Evolutionary conservation across 75 land plant species (phyloP).

Genomic region (Pinus tabuliformis): DNA sequence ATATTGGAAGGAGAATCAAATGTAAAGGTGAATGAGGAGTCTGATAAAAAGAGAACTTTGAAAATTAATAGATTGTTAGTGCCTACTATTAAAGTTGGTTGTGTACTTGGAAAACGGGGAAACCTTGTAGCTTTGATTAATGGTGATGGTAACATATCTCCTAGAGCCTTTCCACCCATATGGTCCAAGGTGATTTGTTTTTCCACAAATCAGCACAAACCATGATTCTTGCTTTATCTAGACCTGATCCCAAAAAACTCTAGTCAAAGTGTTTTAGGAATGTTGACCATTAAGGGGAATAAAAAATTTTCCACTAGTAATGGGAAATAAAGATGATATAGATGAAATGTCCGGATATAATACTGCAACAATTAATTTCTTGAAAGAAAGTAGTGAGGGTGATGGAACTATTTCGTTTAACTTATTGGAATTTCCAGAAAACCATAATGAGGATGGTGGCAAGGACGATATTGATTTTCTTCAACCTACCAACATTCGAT

Average conservation of each 20-base stretch:
- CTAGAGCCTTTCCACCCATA: conserved; percentile 73
- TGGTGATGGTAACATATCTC: conserved; percentile 49
- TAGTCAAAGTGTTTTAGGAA: conserved; percentile 83
- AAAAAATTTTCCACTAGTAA: conserved; percentile 43
- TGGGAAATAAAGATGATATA: too few species aligned
- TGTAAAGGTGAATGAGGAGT: conserved; percentile 28
- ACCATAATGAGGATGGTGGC: too few species aligned
- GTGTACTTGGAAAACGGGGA: conserved; percentile 61
- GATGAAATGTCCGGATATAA: too few species aligned
- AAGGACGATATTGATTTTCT: too few species aligned
- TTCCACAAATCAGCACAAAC: conserved; percentile 79
- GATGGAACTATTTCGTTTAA: too few species aligned
- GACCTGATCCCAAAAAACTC: conserved; percentile 89
- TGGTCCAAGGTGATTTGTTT: conserved; percentile 88
- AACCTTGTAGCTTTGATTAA: conserved; percentile 33
- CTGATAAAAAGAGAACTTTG: conserved; percentile 15
- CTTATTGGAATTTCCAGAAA: too few species aligned
- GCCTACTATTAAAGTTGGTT: conserved; percentile 66
- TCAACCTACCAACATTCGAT: too few species aligned
- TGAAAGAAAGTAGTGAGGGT: too few species aligned
- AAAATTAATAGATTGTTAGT: conserved; percentile 55
- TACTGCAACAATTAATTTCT: too few species aligned
- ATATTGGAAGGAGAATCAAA: conserved; percentile 41
- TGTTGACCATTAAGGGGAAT: conserved; percentile 70
- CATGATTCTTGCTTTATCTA: conserved; percentile 84